These are phyloP conservation scores for Blastobotrys buckinghamii DNA, from an alignment of 1,139 yeast species.

Conservation along the genomic window DNA sequence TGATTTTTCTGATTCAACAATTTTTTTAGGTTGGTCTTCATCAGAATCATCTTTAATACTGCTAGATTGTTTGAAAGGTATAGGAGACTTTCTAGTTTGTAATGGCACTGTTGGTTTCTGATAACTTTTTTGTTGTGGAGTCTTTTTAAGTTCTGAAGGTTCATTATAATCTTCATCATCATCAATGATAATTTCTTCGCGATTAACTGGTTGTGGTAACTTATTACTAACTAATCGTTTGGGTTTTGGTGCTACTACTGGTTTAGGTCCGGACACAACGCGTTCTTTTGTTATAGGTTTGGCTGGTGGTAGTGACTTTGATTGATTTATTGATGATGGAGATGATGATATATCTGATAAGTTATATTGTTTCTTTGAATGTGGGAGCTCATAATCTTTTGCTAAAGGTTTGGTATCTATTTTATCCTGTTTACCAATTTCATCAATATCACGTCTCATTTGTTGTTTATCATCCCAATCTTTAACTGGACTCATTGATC, in stretches of 20 bases:
- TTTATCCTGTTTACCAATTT: background rate
- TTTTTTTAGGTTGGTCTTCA: no score
- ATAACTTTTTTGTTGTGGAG: no score
- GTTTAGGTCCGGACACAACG: conserved; percentile 13
- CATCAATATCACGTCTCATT: conserved; percentile 3
- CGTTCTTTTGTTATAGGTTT: background rate
- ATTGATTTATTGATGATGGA: background rate
- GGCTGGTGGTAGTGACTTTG: background rate
- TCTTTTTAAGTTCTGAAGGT: no score
- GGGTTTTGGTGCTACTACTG: conserved; percentile 18
- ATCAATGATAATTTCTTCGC: background rate
- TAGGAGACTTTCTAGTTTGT: background rate
- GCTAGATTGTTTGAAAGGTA: background rate
- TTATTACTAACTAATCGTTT: background rate
- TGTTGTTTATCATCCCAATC: conserved; percentile 1
- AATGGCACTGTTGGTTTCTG: background rate
- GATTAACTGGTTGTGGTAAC: background rate
- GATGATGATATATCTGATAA: background rate
- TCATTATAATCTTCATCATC: background rate
- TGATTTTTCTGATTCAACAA: no score
- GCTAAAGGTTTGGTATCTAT: no score
- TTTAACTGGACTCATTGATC: conserved; percentile 26
- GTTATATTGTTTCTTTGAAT: background rate
- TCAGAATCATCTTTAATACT: background rate
- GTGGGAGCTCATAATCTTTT: background rate